phyloP scores from a whole-genome alignment of 495 filamentous ascomycete species.

The Neurospora cerealis region DNA sequence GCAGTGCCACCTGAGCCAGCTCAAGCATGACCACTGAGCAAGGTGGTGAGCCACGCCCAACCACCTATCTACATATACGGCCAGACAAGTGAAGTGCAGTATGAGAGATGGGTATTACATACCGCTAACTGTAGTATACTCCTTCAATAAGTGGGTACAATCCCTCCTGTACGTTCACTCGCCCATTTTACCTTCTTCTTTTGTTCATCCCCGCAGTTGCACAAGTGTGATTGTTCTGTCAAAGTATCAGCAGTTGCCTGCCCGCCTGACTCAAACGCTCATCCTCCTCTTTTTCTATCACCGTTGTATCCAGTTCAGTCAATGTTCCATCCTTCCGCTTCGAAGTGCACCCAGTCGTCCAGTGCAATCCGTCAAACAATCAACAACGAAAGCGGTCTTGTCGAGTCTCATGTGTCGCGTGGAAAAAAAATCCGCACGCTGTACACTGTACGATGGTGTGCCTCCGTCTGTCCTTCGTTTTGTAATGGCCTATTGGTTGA shows the following conservation, averaged over 20 bases:
- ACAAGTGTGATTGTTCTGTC: not conserved
- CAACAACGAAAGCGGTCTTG: not conserved
- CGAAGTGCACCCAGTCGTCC: not conserved
- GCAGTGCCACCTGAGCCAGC: not conserved
- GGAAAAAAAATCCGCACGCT: not conserved
- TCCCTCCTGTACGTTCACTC: not conserved
- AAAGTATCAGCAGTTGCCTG: not conserved
- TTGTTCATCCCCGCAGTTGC: not conserved
- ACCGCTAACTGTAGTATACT: not conserved
- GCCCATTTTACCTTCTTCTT: not conserved
- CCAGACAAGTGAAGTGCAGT: not conserved
- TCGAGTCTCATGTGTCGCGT: not conserved
- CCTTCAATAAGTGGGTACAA: not conserved
- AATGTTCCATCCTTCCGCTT: not conserved
- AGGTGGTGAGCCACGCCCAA: not conserved
- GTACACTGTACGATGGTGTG: not conserved
- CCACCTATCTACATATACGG: not conserved
- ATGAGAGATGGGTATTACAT: not conserved
- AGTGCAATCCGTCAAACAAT: not conserved
- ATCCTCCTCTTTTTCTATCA: not conserved
- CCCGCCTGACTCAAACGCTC: not conserved
- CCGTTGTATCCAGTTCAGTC: not conserved
- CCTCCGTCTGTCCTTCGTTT: not conserved
- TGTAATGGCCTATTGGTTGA: not conserved
- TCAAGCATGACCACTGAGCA: not conserved